Base-by-base conservation (phyloP, 2,329 filamentous ascomycete genomes). In the Fusarium newnesense region DNA sequence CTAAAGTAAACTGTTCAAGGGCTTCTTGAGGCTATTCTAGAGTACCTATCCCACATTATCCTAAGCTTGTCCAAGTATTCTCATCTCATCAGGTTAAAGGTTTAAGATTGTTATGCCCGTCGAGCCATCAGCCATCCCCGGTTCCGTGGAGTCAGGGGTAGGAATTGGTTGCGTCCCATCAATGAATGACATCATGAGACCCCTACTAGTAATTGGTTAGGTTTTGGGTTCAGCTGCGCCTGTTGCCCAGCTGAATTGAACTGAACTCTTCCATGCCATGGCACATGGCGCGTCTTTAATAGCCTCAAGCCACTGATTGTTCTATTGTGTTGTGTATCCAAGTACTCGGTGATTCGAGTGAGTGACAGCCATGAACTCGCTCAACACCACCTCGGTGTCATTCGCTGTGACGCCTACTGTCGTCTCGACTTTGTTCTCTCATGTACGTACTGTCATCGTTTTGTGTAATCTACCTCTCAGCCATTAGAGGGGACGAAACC, bases 331-430 rank as follows among this genome's bases (percentile, higher is more conserved):
- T 43, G 52, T 62, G 40, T 47, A 67, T 44, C 36, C 12, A 61
- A 64, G 34, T 40, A 54, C 54, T 39, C 43, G 52, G 21, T 19
- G 46, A 37, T 28, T 47, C n/a, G n/a, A 58, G 56, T 50, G 15
- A 24, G 18, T 26, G 24, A 53, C 52, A 66, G 58, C 52, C 72
- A 88, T 87, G 86, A 85, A 85, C 67, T 79, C 79, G 62, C 89
- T 96, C 77, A 95, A 94, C 83, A 97, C 95, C 24, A 88, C 96
- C 43, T 91, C 93, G 19, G 92, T 98, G 68, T 91, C 92, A 64
- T 88, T 94, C 73, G 95, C 95, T 56, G 92, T 98, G 61, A 94
- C 95, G 71, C 96, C 96, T 18, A 95, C 93, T 7, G 93, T 97
- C 52, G 88, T 98, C 63, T 92, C 93, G 74, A 98, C 96, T 19